phyloP scores from a whole-genome alignment of 257 asterid species.

The Plectranthus barbatus region DNA sequence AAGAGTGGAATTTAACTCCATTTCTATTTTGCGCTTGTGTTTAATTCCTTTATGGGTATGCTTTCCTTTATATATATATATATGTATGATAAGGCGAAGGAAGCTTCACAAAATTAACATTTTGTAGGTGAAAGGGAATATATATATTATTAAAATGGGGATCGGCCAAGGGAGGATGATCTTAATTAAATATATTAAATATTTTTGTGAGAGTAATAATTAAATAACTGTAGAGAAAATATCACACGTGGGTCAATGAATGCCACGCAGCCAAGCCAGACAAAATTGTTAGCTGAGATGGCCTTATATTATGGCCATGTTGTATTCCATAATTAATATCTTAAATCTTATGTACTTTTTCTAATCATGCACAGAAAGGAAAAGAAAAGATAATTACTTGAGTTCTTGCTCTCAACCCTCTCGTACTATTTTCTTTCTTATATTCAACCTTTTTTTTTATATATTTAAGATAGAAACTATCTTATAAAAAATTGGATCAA shows the following conservation, averaged over 20 bases:
- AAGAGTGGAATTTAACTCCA: slow-evolving; percentile 16
- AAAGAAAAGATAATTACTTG: too few species aligned
- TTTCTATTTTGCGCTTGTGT: background rate
- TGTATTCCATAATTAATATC: background rate
- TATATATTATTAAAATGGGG: background rate
- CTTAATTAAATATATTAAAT: too few species aligned
- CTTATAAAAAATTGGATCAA: too few species aligned
- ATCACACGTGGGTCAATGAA: slow-evolving; percentile 48
- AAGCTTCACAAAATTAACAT: background rate
- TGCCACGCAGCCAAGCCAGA: slow-evolving; percentile 40
- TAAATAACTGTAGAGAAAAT: slow-evolving; percentile 14
- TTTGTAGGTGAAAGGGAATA: background rate
- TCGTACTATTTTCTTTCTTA: too few species aligned
- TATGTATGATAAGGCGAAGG: background rate
- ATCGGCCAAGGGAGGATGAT: slow-evolving; percentile 22
- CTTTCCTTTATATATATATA: too few species aligned
- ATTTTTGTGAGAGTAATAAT: too few species aligned
- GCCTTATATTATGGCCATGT: background rate
- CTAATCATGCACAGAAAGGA: too few species aligned
- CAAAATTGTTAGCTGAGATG: background rate
- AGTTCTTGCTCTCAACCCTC: too few species aligned
- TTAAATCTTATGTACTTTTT: too few species aligned
- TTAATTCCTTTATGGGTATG: background rate
- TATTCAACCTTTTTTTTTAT: too few species aligned
- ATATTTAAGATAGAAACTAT: too few species aligned